phyloP scores from a whole-genome alignment of 805 yeast species.

The Candida odintsovae region DNA sequence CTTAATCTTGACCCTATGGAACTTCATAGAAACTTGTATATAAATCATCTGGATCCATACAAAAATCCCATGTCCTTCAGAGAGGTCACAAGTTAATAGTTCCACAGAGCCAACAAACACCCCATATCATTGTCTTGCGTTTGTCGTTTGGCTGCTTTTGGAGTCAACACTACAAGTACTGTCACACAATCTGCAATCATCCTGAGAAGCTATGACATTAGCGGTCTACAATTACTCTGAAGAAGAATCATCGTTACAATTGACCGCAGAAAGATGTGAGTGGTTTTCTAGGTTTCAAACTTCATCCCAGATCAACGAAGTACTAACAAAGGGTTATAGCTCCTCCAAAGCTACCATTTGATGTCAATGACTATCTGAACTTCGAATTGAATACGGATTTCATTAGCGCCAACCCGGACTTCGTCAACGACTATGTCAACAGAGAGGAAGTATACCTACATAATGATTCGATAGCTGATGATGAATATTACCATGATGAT shows the following conservation, averaged over 20 bases:
- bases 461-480: not conserved
- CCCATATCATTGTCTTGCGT: not conserved
- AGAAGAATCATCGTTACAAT: not conserved
- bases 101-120: not conserved
- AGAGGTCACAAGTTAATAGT: not conserved
- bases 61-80: not conserved
- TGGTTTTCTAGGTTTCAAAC: not conserved
- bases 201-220: not conserved
- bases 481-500: conserved; percentile 1
- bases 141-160: not conserved
- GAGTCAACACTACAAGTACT: not conserved
- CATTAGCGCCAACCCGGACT: conserved; percentile 12
- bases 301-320: not conserved
- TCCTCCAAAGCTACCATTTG: conserved; percentile 19
- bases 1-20: not conserved
- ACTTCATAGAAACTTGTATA: not conserved
- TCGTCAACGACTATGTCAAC: conserved; percentile 15
- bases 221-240: not conserved
- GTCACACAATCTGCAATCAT: not conserved
- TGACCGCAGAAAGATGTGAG: not conserved
- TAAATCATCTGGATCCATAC: not conserved
- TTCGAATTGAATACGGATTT: conserved; percentile 22
- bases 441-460: not conserved
- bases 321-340: not conserved
- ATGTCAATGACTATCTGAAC: conserved; percentile 19